A percentile compares a stretch with the other conserved stretches of the same genome.
Evolutionary conservation across 805 yeast species (phyloP).

Genomic region (Maudiozyma barnettii): DNA sequence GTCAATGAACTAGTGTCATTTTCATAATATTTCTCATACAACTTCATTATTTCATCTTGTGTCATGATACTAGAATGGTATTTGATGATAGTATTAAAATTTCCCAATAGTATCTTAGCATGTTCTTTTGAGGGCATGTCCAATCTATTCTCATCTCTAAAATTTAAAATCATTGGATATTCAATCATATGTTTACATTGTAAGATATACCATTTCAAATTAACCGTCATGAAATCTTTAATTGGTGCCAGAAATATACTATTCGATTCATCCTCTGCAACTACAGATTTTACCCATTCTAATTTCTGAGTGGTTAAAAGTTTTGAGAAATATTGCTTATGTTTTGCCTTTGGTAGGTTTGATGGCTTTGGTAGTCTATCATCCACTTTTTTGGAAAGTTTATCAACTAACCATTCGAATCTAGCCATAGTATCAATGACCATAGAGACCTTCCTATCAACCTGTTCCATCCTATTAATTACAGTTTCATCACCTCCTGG

Average conservation of each 20-base stretch:
- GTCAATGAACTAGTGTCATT: constrained; percentile 9
- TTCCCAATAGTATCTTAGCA: constrained; percentile 17
- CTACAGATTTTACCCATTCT: constrained; percentile 15
- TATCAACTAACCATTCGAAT: constrained; percentile 16
- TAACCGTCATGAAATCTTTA: constrained; percentile 10
- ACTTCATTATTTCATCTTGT: constrained; percentile 5
- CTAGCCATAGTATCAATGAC: constrained; percentile 16
- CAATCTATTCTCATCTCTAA: not conserved
- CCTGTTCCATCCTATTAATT: constrained; percentile 10
- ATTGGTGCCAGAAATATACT: constrained; percentile 15
- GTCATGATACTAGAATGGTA: not conserved
- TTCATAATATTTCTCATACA: constrained; percentile 16
- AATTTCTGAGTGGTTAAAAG: constrained; percentile 18
- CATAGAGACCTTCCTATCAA: constrained; percentile 18
- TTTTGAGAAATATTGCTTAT: constrained; percentile 14
- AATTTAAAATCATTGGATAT: constrained; percentile 8
- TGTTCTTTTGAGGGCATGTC: constrained; percentile 18
- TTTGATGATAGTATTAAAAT: constrained; percentile 11
- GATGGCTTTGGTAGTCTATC: not conserved
- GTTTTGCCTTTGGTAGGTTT: constrained; percentile 3
- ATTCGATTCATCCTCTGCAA: constrained; percentile 6
- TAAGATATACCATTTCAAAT: constrained; percentile 21
- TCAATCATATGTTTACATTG: constrained; percentile 19
- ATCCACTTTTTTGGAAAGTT: constrained; percentile 7
- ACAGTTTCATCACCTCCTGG: not conserved